phyloP scores from a whole-genome alignment of 495 filamentous ascomycete genomes.

The Viridothelium virens region DNA sequence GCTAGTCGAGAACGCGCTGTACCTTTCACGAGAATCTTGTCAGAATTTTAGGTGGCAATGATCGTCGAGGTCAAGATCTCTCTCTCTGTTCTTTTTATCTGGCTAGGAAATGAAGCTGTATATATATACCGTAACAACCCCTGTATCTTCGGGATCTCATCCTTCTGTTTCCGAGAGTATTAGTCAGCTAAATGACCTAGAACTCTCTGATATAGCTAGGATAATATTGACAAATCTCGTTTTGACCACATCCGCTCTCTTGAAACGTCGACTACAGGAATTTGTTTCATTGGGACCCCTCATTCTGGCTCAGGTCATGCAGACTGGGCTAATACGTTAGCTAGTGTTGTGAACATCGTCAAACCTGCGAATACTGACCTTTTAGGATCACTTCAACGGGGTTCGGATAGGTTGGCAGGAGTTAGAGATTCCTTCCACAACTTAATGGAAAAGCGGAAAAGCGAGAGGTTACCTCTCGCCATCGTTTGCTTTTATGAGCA shows the following conservation, averaged over 20 bases:
- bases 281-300: slow-evolving; percentile 24
- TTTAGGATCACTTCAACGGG: slow-evolving; percentile 11
- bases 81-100: too few species aligned
- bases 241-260: slow-evolving; percentile 12
- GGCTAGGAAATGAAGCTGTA: too few species aligned
- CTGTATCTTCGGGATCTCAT: too few species aligned
- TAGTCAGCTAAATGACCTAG: too few species aligned
- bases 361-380: slow-evolving; percentile 12
- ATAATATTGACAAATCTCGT: too few species aligned
- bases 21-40: slow-evolving; percentile 5
- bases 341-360: slow-evolving; percentile 5
- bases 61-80: too few species aligned
- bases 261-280: slow-evolving; percentile 3
- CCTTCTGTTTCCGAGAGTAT: too few species aligned
- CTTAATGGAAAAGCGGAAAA: slow-evolving; percentile 14
- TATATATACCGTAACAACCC: too few species aligned
- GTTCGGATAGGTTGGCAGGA: slow-evolving; percentile 8
- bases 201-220: too few species aligned
- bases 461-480: slow-evolving; percentile 10
- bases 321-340: slow-evolving; percentile 13
- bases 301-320: slow-evolving; percentile 20
- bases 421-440: slow-evolving; percentile 16
- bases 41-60: too few species aligned
- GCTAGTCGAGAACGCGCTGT: slow-evolving; percentile 15
- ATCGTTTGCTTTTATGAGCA: slow-evolving; percentile 16